phyloP scores from a whole-genome alignment of 2,329 filamentous ascomycete genomes.

The Pseudogymnoascus sp. region DNA sequence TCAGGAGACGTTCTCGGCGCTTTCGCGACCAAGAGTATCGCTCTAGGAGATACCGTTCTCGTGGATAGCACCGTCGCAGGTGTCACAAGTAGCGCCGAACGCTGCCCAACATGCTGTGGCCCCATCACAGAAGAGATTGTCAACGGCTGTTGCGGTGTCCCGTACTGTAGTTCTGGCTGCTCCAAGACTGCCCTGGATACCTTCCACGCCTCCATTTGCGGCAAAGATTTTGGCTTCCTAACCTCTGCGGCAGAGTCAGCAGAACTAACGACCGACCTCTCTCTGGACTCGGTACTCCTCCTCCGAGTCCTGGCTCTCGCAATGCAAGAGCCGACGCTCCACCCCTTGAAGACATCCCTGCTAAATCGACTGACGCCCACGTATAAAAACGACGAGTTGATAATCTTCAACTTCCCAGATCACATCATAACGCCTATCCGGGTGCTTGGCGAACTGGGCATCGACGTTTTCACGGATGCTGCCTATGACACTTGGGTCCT shows the following conservation, averaged over 20 bases:
- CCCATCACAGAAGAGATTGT: constrained; percentile 15
- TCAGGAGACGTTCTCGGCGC: constrained; percentile 23
- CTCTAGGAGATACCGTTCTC: constrained; percentile 16
- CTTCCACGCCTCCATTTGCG: constrained; percentile 26
- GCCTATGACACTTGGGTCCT: constrained; percentile 27
- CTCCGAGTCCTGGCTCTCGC: constrained; percentile 25
- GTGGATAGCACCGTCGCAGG: constrained; percentile 18
- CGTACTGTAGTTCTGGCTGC: constrained; percentile 26
- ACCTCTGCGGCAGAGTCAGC: constrained; percentile 17
- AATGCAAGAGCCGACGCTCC: constrained; percentile 19
- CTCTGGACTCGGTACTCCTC: constrained; percentile 25
- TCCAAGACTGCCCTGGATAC: constrained; percentile 21
- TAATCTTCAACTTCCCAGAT: constrained; percentile 27
- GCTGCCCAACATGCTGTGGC: constrained; percentile 24
- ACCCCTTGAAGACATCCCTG: constrained; percentile 25
- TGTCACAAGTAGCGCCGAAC: constrained; percentile 15
- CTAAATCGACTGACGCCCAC: constrained; percentile 27
- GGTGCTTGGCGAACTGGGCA: constrained; percentile 25
- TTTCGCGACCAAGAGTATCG: constrained; percentile 19
- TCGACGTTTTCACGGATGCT: constrained; percentile 25
- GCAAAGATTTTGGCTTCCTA: constrained; percentile 26
- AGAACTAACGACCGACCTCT: constrained; percentile 18
- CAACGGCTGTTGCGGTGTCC: constrained; percentile 20
- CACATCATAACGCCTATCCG: constrained; percentile 24
- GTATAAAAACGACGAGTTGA: constrained; percentile 22